phyloP scores from a whole-genome alignment of 2,329 filamentous ascomycete genomes.

The Ophiostoma himal-ulmi region DNA sequence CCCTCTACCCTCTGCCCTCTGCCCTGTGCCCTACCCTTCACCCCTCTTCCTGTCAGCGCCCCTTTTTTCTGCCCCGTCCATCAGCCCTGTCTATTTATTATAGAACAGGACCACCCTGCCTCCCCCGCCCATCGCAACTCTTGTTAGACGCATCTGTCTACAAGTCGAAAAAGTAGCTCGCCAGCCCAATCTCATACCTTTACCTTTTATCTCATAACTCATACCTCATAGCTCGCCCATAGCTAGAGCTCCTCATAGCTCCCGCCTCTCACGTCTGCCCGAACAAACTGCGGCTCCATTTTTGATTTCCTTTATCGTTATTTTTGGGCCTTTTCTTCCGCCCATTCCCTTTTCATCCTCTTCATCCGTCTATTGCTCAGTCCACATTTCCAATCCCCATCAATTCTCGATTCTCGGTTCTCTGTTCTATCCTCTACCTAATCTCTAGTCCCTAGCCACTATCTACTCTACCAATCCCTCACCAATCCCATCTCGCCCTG shows the following conservation, averaged over 20 bases:
- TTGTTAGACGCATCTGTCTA: conserved; percentile 4
- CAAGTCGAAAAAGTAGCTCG: conserved; percentile 4
- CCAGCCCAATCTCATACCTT: background rate
- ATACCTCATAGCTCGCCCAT: background rate
- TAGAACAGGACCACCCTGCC: background rate
- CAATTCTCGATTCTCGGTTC: background rate
- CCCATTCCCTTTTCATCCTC: no score
- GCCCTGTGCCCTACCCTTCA: background rate
- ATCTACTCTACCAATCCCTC: background rate
- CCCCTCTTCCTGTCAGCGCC: background rate
- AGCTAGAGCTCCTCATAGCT: no score
- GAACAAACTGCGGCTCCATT: background rate
- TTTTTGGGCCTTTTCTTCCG: background rate
- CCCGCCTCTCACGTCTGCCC: background rate
- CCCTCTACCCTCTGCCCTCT: background rate
- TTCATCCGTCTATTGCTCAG: no score
- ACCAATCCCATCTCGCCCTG: background rate
- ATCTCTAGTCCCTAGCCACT: no score
- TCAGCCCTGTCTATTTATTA: background rate
- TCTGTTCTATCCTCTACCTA: background rate
- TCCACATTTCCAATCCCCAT: background rate
- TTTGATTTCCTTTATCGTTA: conserved; percentile 3
- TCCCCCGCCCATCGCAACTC: background rate
- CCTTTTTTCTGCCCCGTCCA: background rate
- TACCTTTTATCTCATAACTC: background rate